These are phyloP conservation scores for Emericellopsis cladophorae DNA, from an alignment of 2,329 filamentous ascomycete genomes.

Conservation along the genomic window DNA sequence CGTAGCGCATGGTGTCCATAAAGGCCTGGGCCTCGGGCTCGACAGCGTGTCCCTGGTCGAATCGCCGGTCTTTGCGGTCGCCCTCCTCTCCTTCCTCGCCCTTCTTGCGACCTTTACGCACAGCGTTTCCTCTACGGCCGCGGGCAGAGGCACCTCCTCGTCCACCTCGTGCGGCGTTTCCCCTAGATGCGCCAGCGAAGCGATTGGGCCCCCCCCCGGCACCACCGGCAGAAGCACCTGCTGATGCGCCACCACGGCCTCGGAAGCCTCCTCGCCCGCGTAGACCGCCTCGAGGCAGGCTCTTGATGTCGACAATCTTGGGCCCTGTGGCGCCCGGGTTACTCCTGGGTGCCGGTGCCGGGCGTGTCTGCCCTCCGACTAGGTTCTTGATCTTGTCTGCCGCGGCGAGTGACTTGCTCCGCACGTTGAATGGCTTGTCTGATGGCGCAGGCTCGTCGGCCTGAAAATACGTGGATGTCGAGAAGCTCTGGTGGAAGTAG, in stretches of 20 bases:
- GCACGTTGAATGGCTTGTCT: conserved; percentile 8
- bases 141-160: conserved; percentile 3
- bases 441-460: conserved; percentile 10
- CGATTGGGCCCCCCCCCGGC: conserved; percentile 4
- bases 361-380: conserved; percentile 4
- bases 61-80: conserved; percentile 7
- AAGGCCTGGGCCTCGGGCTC: conserved; percentile 21
- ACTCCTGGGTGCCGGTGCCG: no score
- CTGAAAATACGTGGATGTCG: conserved; percentile 23
- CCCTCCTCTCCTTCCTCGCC: conserved; percentile 10
- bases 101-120: background rate
- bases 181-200: conserved; percentile 5
- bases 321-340: conserved; percentile 8
- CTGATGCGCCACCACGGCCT: conserved; percentile 5
- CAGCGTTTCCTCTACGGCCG: conserved; percentile 5
- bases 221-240: background rate
- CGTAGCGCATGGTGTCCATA: conserved; percentile 21
- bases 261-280: conserved; percentile 10
- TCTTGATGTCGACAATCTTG: conserved; percentile 25
- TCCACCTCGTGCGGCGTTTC: conserved; percentile 4
- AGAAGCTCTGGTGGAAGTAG: conserved; percentile 21
- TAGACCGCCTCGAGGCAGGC: conserved; percentile 17
- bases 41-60: conserved; percentile 12
- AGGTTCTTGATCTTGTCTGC: conserved; percentile 19
- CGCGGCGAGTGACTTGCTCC: conserved; percentile 18